Conservation (phyloP, 495 filamentous ascomycete species). For the Aspergillus sclerotiicarbonarius region DNA sequence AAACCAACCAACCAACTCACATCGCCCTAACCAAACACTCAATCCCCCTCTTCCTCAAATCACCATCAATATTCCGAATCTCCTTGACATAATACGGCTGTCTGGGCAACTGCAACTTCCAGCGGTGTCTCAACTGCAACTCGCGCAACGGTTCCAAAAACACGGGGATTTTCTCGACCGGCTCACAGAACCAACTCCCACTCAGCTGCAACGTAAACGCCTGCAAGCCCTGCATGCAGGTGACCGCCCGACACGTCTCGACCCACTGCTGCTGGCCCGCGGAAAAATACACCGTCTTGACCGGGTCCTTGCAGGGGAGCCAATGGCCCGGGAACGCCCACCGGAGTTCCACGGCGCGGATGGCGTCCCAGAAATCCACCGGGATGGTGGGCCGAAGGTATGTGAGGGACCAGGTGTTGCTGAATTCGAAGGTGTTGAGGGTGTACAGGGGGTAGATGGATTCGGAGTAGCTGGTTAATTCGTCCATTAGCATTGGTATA, state of each 20-base stretch:
- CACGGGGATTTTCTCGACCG: conserved; percentile 39
- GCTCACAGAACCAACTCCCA: conserved; percentile 44
- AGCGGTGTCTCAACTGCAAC: conserved; percentile 23
- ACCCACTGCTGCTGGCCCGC: conserved; percentile 44
- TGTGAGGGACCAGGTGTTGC: conserved; percentile 46
- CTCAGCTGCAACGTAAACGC: conserved; percentile 38
- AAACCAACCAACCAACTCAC: not conserved
- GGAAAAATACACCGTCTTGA: conserved; percentile 42
- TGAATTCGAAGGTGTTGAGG: conserved; percentile 43
- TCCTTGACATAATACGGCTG: conserved; percentile 41
- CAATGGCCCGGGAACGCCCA: conserved; percentile 49
- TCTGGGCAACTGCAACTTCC: conserved; percentile 36
- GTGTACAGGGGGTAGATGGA: conserved; percentile 41
- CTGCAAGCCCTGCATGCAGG: conserved; percentile 26
- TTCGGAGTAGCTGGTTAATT: conserved; percentile 34
- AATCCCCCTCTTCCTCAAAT: conserved; percentile 33
- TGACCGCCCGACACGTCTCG: conserved; percentile 37
- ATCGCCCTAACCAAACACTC: conserved; percentile 17
- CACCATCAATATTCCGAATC: conserved; percentile 28
- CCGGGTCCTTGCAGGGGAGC: conserved; percentile 47
- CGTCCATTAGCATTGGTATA: not conserved
- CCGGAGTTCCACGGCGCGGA: conserved; percentile 41
- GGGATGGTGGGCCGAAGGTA: conserved; percentile 44
- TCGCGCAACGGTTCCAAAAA: conserved; percentile 42
- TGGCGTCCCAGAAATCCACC: conserved; percentile 29